Conservation (phyloP, 129 eudicot genomes). For the Centrapalus pauciflorus region DNA sequence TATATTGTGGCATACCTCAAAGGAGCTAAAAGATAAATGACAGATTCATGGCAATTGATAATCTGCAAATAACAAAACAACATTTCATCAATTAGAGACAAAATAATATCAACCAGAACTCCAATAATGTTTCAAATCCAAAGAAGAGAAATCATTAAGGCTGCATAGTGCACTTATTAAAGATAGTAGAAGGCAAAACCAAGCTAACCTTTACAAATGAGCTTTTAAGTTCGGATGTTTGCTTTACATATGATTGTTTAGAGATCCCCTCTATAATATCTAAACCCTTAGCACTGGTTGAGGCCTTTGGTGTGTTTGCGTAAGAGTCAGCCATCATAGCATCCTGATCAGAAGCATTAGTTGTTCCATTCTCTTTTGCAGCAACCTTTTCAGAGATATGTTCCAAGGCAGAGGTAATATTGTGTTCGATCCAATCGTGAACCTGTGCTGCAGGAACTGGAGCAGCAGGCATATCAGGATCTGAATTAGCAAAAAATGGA, state of each 20-base stretch:
- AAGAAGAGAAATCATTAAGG: neutral
- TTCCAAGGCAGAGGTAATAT: slow-evolving; percentile 57
- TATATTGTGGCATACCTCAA: slow-evolving; percentile 62
- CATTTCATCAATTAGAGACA: neutral
- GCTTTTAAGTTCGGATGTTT: slow-evolving; percentile 76
- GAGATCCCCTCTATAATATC: slow-evolving; percentile 84
- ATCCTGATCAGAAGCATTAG: slow-evolving; percentile 28
- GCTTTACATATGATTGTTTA: slow-evolving; percentile 80
- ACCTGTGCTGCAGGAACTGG: slow-evolving; percentile 86
- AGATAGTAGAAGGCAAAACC: neutral
- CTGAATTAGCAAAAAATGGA: slow-evolving; percentile 96
- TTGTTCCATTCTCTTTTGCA: slow-evolving; percentile 27
- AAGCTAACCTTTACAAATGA: slow-evolving; percentile 72
- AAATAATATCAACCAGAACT: neutral
- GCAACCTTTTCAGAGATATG: slow-evolving; percentile 34
- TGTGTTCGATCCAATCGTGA: slow-evolving; percentile 85
- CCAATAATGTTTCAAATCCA: neutral
- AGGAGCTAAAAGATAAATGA: slow-evolving; percentile 71
- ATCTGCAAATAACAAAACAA: slow-evolving; percentile 42
- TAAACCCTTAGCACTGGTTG: slow-evolving; percentile 55
- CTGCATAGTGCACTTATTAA: neutral
- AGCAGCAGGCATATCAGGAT: slow-evolving; percentile 97
- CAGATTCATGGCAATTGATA: slow-evolving; percentile 89
- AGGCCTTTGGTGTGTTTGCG: slow-evolving; percentile 43
- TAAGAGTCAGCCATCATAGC: slow-evolving; percentile 46